A percentile compares a stretch with the other conserved stretches of the same genome.
Conservation (phyloP, 140 eudicot genomes). For the Stevia rebaudiana region DNA sequence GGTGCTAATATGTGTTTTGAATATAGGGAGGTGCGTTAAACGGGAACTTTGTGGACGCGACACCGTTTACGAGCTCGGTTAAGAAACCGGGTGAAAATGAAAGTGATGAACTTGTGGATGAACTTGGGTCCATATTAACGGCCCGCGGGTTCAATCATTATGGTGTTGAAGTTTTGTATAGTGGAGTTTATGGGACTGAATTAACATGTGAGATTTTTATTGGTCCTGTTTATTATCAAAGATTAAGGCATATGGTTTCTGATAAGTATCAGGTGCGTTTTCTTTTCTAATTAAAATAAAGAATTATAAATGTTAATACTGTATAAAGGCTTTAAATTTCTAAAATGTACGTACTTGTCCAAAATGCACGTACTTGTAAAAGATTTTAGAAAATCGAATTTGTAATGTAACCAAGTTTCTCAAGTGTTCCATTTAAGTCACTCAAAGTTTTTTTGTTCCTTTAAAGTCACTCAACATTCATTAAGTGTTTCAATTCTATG, state of each 20-base stretch:
- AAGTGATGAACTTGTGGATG: conserved; percentile 63
- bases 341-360: too few relatives aligned
- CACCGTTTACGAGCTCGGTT: conserved; percentile 57
- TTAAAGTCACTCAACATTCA: too few relatives aligned
- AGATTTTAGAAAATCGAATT: too few relatives aligned
- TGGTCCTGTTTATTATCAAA: conserved; percentile 96
- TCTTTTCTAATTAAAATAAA: neutral
- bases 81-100: conserved; percentile 45
- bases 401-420: too few relatives aligned
- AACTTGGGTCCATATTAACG: conserved; percentile 68
- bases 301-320: neutral
- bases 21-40: conserved; percentile 71
- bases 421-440: too few relatives aligned
- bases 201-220: conserved; percentile 78
- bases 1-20: neutral
- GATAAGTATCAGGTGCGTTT: conserved; percentile 82
- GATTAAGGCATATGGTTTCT: conserved; percentile 95
- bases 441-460: too few relatives aligned
- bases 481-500: too few relatives aligned
- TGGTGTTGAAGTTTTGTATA: conserved; percentile 72
- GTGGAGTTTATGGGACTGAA: conserved; percentile 90
- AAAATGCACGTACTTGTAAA: too few relatives aligned
- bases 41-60: conserved; percentile 77
- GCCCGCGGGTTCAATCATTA: conserved; percentile 60
- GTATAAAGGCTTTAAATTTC: too few relatives aligned